Base-by-base conservation (phyloP, 2,329 filamentous ascomycete species). In the Penicillium sp. region DNA sequence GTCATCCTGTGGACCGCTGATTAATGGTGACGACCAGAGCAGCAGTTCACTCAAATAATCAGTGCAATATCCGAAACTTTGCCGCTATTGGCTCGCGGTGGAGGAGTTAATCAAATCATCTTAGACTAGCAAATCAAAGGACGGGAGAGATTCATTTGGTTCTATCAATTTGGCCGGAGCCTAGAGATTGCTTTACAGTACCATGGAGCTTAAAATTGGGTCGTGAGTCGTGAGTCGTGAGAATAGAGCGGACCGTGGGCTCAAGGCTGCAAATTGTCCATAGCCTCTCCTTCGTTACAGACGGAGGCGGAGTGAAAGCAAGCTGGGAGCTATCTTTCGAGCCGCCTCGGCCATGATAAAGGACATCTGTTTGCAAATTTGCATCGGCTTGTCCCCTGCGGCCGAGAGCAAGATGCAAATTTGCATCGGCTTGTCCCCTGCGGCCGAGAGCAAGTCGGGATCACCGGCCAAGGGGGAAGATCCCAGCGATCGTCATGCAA, bases 1-100 rank as follows among this genome's bases (percentile, higher is more conserved):
- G 58, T 56, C 54, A 60, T 41, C 54, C 27, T 27, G 58, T 54
- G 54, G 58, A 54, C 54, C 55, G 37, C 24, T 11, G 4, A 27
- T 50, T 50, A 24, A 44, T 7, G 7, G 33, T 47, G 24, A 27
- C 13, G 24, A 33, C 24, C 44, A 33, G 36, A 31, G 33, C 14
- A 19, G 10, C 31, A 35, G 27, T 33, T 35, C 47, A 50, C 14
- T n/a, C 53, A 31, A 31, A 22, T 7, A 39, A 47, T 33, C 4
- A 47, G 44, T 5, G 44, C 44, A 47, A 47, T 47, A 47, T 47
- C 44, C 27, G 44, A 47, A 11, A 14, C n/a, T 22, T 27, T 5
- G 24, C 44, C 27, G 27, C 16, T 16, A 47, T 33, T 47, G 44
- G 44, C 5, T 16, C 16, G 27, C 3, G 4, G 16, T 33, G 27